These are phyloP conservation scores for Thelonectria blattea DNA, from an alignment of 2,329 filamentous ascomycete species.

Conservation along the genomic window DNA sequence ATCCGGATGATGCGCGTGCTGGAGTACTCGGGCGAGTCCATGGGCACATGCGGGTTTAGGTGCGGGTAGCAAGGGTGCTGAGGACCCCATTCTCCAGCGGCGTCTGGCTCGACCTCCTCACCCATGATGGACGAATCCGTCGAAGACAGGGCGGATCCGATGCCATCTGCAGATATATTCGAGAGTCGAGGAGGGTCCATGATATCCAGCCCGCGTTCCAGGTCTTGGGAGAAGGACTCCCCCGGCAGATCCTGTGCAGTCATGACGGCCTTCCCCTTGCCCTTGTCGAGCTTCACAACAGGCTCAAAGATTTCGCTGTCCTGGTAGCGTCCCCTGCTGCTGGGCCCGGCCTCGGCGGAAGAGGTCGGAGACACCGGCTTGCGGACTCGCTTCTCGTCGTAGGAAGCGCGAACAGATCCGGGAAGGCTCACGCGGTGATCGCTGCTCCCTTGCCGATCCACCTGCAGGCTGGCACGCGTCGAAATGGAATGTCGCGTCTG, in stretches of 20 bases:
- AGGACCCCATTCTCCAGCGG: constrained; percentile 87
- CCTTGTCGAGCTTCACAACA: constrained; percentile 50
- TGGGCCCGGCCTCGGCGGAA: constrained; percentile 24
- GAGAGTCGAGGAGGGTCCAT: constrained; percentile 53
- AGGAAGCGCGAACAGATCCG: constrained; percentile 58
- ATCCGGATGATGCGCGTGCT: constrained; percentile 91
- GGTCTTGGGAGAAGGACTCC: constrained; percentile 55
- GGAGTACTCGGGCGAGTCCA: constrained; percentile 74
- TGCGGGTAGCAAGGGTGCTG: constrained; percentile 95
- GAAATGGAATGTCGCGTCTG: constrained; percentile 52
- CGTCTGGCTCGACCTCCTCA: constrained; percentile 68
- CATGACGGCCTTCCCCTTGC: constrained; percentile 59
- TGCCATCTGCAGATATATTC: constrained; percentile 56
- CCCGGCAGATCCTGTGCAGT: constrained; percentile 44
- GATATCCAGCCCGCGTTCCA: constrained; percentile 60
- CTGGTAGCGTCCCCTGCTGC: constrained; percentile 23
- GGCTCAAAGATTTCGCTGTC: constrained; percentile 22
- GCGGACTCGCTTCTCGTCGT: constrained; percentile 55
- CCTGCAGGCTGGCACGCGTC: constrained; percentile 56
- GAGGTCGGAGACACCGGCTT: constrained; percentile 37
- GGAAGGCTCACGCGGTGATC: constrained; percentile 60
- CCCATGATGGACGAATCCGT: constrained; percentile 67
- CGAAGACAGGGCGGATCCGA: constrained; percentile 62
- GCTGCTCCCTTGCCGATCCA: constrained; percentile 53
- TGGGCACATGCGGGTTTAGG: constrained; percentile 86